These are phyloP conservation scores for Sphagnum magellanicum DNA, from an alignment of 228 moss, liverwort and hornwort species.

Conservation along the genomic window DNA sequence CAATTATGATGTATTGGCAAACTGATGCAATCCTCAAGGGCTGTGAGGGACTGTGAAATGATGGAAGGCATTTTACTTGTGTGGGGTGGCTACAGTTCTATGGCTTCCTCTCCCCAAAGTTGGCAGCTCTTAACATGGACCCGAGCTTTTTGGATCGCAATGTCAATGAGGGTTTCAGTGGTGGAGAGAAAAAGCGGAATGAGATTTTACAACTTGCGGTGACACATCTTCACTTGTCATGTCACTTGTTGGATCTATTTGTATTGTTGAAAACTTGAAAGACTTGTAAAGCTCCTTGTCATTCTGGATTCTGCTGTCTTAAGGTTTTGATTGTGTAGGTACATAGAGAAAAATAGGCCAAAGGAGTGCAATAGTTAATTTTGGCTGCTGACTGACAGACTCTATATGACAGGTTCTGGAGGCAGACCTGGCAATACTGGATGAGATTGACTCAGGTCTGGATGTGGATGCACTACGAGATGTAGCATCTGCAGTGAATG, in stretches of 20 bases:
- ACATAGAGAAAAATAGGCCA: too few relatives aligned
- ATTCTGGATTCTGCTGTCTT: too few relatives aligned
- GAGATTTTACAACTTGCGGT: conserved; percentile 96
- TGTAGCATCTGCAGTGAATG: conserved; percentile 80
- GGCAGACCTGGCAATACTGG: conserved; percentile 95
- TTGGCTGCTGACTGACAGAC: too few relatives aligned
- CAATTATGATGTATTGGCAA: too few relatives aligned
- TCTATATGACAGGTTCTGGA: conserved; percentile 63
- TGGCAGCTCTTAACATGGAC: conserved; percentile 82
- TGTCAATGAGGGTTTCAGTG: conserved; percentile 97
- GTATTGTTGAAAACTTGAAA: too few relatives aligned
- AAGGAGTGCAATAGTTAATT: too few relatives aligned
- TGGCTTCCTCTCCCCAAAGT: conserved; percentile 75
- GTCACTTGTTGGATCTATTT: too few relatives aligned
- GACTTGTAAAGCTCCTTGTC: too few relatives aligned
- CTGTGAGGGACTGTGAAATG: too few relatives aligned
- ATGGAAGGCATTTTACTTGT: background rate
- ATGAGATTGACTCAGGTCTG: conserved; percentile 95
- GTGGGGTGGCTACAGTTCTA: conserved; percentile 37
- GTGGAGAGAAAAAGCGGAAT: conserved; percentile 93
- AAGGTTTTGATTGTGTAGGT: too few relatives aligned
- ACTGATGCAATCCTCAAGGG: too few relatives aligned
- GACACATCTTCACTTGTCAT: background rate
- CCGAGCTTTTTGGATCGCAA: conserved; percentile 92
- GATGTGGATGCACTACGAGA: conserved; percentile 93